Percentiles rank a stretch among this genome's conserved stretches.
Evolutionary conservation across 768 basidiomycete genomes (phyloP).

Genomic region (Russula vinacea): DNA sequence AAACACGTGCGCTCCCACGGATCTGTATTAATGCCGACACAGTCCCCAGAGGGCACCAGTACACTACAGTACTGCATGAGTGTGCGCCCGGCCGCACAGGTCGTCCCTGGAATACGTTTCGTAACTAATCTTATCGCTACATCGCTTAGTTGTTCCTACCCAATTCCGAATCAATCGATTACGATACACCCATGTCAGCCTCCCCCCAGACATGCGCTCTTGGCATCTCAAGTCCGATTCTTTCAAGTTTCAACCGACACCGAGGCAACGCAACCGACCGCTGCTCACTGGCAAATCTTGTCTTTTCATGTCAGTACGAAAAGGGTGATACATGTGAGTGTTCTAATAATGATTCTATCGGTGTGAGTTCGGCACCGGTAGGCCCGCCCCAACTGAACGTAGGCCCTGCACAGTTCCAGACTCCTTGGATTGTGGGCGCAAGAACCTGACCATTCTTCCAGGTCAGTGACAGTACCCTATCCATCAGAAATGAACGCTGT

Average conservation of each 20-base stretch:
- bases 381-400: neutral
- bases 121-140: too few relatives aligned
- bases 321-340: too few relatives aligned
- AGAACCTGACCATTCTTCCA: neutral
- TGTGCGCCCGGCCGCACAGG: too few relatives aligned
- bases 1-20: too few relatives aligned
- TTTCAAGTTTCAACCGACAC: neutral
- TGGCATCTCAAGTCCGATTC: neutral
- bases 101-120: too few relatives aligned
- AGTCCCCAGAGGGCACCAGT: too few relatives aligned
- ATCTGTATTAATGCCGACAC: too few relatives aligned
- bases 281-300: too few relatives aligned
- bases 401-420: neutral
- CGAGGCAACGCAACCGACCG: neutral
- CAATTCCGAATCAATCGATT: neutral
- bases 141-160: neutral
- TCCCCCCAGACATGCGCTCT: neutral
- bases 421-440: neutral
- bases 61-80: too few relatives aligned
- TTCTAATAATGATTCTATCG: neutral
- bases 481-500: neutral
- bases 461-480: neutral
- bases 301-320: neutral
- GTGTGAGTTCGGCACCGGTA: neutral
- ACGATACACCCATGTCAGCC: neutral